Conservation (phyloP, 805 yeast species). For the Nakazawaea wickerhamii region DNA sequence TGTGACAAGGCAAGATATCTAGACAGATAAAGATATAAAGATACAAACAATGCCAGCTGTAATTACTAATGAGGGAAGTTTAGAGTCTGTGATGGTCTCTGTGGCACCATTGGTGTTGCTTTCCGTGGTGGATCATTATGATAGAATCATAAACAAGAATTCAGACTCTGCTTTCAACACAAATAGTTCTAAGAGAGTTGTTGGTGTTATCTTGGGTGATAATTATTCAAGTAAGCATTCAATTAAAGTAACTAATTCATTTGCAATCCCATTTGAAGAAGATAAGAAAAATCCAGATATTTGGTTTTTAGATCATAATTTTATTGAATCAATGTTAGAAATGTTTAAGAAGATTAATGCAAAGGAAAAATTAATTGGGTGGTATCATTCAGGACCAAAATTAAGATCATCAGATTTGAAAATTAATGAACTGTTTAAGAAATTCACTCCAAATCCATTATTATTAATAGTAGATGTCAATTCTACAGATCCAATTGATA, state of each 20-base stretch:
- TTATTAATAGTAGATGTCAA: slow-evolving; percentile 88
- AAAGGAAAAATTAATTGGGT: slow-evolving; percentile 92
- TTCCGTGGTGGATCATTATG: slow-evolving; percentile 93
- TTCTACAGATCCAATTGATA: slow-evolving; percentile 70
- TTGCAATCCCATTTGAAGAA: slow-evolving; percentile 97
- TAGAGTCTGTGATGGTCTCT: slow-evolving; percentile 57
- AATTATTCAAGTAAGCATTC: slow-evolving; percentile 38
- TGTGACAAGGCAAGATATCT: slow-evolving; percentile 9
- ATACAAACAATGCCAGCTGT: slow-evolving; percentile 21
- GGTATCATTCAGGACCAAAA: slow-evolving; percentile 99
- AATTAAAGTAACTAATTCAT: slow-evolving; percentile 81
- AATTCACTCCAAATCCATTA: slow-evolving; percentile 75
- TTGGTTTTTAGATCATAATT: slow-evolving; percentile 97
- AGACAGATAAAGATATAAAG: not conserved
- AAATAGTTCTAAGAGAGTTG: slow-evolving; percentile 71
- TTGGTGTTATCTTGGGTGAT: slow-evolving; percentile 93
- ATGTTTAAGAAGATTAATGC: slow-evolving; percentile 98
- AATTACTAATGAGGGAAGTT: slow-evolving; percentile 30
- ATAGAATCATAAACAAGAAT: slow-evolving; percentile 61
- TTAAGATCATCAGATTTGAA: slow-evolving; percentile 81
- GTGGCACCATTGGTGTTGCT: slow-evolving; percentile 94
- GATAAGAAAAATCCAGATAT: slow-evolving; percentile 87
- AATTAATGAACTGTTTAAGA: slow-evolving; percentile 85
- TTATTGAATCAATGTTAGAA: slow-evolving; percentile 92
- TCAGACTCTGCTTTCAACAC: slow-evolving; percentile 17